Evolutionary conservation across 1,284 basidiomycete species (phyloP), one percentile per base, ranked within the genome.

Genomic region (Boletus albobrunnescens): DNA sequence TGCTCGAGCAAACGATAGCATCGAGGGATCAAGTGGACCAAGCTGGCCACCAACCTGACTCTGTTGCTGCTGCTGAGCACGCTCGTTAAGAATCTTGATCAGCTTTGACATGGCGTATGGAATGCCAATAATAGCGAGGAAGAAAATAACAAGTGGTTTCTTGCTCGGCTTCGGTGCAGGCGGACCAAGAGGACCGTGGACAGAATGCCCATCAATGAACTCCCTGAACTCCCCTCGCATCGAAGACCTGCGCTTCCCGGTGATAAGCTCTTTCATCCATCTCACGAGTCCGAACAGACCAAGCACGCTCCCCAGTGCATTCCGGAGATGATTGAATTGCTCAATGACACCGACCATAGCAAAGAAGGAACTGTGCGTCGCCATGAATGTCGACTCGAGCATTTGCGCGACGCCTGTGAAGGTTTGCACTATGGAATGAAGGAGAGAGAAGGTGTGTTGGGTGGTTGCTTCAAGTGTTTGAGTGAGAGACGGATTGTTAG

Each of bases 321-420:
- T 90, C 44, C 94, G 82, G 36, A 98, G 79, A 57, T 90, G 87
- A 8, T 86, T 85, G 61, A 99, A 89, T 67, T 99, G 96, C 63
- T 99, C 95, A 32, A 94, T 81, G 23, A 99, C 94, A 52, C 94
- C 93, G 46, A 98, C 93, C 90, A 99, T 97, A 51, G 95, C 95
- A 67, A 98, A 99, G 74, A 99, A 99, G 36, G 84, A 89, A 4
- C 91, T 94, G 70, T 99, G 96, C 0, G 96, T 99, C 4, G 96
- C 96, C 88, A 98, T 93, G 70, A 97, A 99, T 4, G 96, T 99
- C 35, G 83, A 88, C 68, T 99, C 95, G 58, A 99, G 84, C 83
- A 99, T 95, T 68, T 99, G 96, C 0, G 96, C 90, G 51, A 99
- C 87, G 12, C 94, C 94, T 0, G 87, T 83, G 68, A 99, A 97